These are phyloP conservation scores for Lolium multiflorum DNA, from an alignment of 176 grass and related monocot genomes.

Conservation along the genomic window DNA sequence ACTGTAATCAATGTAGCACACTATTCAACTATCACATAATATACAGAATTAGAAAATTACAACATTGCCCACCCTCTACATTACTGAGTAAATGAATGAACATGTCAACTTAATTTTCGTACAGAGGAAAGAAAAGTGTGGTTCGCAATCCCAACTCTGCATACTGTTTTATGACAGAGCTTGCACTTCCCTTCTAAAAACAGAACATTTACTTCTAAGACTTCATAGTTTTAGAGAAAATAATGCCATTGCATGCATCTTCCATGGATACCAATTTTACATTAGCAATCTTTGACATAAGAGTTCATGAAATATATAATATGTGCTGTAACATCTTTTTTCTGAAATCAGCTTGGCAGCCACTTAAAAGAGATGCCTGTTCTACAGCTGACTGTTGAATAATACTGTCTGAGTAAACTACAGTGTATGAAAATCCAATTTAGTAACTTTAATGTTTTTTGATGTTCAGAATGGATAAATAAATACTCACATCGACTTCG, in stretches of 20 bases:
- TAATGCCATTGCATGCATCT: background rate
- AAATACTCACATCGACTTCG: slow-evolving; percentile 34
- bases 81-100: background rate
- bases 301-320: too few relatives aligned
- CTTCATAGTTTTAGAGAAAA: background rate
- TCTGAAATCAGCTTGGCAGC: background rate
- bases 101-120: background rate
- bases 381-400: background rate
- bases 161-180: background rate
- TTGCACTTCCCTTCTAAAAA: background rate
- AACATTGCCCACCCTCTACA: background rate
- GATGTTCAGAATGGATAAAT: background rate
- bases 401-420: background rate
- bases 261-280: too few relatives aligned
- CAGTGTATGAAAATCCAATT: background rate
- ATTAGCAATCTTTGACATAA: background rate
- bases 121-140: background rate
- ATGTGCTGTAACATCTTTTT: background rate
- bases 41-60: background rate
- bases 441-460: background rate
- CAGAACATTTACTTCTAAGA: background rate
- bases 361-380: background rate
- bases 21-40: slow-evolving; percentile 17
- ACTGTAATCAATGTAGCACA: too few relatives aligned
- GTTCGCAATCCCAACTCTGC: background rate